Base-by-base conservation (phyloP, 345 rosid genomes). In the Punica granatum region DNA sequence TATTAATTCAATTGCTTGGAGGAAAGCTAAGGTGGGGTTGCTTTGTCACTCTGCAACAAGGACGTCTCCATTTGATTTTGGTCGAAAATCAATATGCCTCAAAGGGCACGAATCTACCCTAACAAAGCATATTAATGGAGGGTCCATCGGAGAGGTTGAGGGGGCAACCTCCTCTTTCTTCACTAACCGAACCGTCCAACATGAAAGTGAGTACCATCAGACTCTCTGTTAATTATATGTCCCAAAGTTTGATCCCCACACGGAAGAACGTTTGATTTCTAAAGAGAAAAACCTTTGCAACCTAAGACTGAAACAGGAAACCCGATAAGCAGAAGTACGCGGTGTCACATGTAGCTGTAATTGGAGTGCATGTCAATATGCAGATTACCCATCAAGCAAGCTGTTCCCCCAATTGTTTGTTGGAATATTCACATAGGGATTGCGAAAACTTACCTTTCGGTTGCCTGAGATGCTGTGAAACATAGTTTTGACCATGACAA, bases 121-220 rank as follows among this genome's bases (percentile, higher is more conserved):
- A 56, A 26, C 33, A 30, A 56, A 28, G 61, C 61, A 2, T 30
- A 2, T 26, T 56, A 25, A 26, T 4, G 31, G 33, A 4, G 16
- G 19, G 60, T 56, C 61, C 61, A 1, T 56, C 19, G 61, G 61
- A 14, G 61, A 56, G 61, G 34, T 30, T 56, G 61, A 56, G 61
- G 61, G 13, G 61, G 32, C 61, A 26, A 26, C 61, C 32, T 16
- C n/a, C 30, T 51, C 41, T 37, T n/a, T n/a, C n/a, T n/a, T n/a
- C n/a, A n/a, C 41, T 4, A 37, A 37, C 28, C 58, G 10, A 21
- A n/a, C 58, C 28, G 11, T 23, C 30, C 9, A 30, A 56, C 28
- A 21, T n/a, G 58, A 51, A 51, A 51, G 28, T 7, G 51, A 46
- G 19, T 15, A 19, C 51, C 51, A 46, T 46, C 23, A 4, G n/a